phyloP scores from a whole-genome alignment of 805 yeast species.

The Lachancea dasiensis region DNA sequence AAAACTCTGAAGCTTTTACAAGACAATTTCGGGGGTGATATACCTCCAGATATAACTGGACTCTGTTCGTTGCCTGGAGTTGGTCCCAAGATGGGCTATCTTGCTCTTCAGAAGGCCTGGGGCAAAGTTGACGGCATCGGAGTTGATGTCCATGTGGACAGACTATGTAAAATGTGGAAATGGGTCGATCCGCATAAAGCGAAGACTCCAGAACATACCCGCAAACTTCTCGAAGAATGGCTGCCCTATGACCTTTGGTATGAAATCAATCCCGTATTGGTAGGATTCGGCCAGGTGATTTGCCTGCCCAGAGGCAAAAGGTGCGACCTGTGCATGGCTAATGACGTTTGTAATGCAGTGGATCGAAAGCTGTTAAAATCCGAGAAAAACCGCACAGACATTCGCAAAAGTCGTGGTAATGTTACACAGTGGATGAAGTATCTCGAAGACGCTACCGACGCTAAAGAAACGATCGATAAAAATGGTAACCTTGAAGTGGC shows the following conservation, averaged over 20 bases:
- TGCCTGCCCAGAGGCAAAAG: constrained; percentile 66
- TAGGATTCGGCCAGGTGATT: constrained; percentile 89
- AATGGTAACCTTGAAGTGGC: constrained; percentile 4
- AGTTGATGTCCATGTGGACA: constrained; percentile 85
- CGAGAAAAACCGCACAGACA: constrained; percentile 17
- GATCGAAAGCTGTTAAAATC: constrained; percentile 40
- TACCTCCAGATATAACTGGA: constrained; percentile 65
- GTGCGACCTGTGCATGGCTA: constrained; percentile 67
- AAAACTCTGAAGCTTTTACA: constrained; percentile 49
- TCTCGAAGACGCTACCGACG: constrained; percentile 7
- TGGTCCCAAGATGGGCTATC: constrained; percentile 91
- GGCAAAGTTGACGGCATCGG: constrained; percentile 74
- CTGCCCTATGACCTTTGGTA: constrained; percentile 69
- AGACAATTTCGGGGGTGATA: constrained; percentile 52
- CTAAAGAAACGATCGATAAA: constrained; percentile 1
- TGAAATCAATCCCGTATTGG: constrained; percentile 78
- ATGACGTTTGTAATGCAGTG: constrained; percentile 51
- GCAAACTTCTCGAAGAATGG: constrained; percentile 66
- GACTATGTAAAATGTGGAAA: constrained; percentile 72
- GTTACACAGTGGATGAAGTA: constrained; percentile 34
- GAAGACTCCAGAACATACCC: constrained; percentile 68
- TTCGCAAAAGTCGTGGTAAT: constrained; percentile 37
- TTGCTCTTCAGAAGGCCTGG: constrained; percentile 83
- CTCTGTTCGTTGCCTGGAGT: constrained; percentile 77
- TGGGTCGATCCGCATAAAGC: constrained; percentile 53